phyloP scores from a whole-genome alignment of 2,329 filamentous ascomycete genomes.

The Arthrobotrys pseudoclavata region DNA sequence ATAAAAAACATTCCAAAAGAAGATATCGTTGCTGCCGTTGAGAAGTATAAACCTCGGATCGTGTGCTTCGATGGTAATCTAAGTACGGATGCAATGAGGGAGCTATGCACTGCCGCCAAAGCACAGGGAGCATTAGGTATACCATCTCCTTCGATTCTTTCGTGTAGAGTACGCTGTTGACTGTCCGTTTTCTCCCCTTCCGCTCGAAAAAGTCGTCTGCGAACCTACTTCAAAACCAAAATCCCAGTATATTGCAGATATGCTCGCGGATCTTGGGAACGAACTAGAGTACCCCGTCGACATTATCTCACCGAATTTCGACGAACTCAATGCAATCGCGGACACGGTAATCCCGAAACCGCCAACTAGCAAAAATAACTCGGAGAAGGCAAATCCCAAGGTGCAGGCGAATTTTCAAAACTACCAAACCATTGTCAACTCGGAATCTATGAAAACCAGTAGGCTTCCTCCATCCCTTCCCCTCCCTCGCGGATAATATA shows the following conservation, averaged over 20 bases:
- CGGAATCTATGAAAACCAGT: background rate
- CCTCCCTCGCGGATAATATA: background rate
- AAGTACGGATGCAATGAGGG: background rate
- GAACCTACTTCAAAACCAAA: slow-evolving; percentile 49
- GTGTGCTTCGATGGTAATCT: slow-evolving; percentile 55
- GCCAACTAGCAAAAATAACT: background rate
- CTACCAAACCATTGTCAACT: background rate
- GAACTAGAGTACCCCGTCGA: slow-evolving; percentile 20
- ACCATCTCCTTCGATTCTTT: background rate
- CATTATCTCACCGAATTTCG: slow-evolving; percentile 38
- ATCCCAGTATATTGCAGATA: background rate
- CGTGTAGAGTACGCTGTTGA: no score
- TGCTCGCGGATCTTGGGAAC: background rate
- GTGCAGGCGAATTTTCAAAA: background rate
- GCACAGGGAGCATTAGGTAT: slow-evolving; percentile 33
- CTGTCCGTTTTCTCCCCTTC: no score
- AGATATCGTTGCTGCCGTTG: background rate
- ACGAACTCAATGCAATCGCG: slow-evolving; percentile 21
- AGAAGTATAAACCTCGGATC: slow-evolving; percentile 21
- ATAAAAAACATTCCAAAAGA: background rate
- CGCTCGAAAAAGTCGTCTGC: slow-evolving; percentile 51
- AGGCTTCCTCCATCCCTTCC: background rate
- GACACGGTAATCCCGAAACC: background rate
- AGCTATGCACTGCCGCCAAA: slow-evolving; percentile 33
- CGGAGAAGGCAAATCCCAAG: background rate